Conservation (phyloP, 352 stramenopile species). For the Phytopythium oedochilum region DNA sequence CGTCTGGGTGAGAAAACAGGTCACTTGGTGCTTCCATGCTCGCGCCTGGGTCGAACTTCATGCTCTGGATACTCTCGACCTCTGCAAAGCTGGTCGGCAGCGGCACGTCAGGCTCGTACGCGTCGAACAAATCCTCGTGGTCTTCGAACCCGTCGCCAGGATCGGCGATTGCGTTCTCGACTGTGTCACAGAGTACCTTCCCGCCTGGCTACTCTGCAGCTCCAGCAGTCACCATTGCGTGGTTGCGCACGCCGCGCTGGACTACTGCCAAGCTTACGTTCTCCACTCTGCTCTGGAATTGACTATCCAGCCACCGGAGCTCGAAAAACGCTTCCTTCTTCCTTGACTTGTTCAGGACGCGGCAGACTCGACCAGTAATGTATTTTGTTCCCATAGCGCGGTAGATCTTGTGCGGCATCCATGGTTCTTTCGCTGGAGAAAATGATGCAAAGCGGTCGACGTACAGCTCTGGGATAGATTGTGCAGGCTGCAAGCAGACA, state of each 20-base stretch:
- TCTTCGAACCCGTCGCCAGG: neutral
- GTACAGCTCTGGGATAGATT: too few relatives aligned
- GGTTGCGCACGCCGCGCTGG: constrained; percentile 8
- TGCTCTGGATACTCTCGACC: constrained; percentile 5
- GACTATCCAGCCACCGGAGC: constrained; percentile 10
- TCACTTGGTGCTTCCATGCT: constrained; percentile 1
- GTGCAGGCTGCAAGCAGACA: too few relatives aligned
- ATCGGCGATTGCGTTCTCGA: too few relatives aligned
- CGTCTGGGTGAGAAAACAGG: constrained; percentile 3
- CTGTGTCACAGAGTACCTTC: too few relatives aligned
- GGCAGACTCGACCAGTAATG: constrained; percentile 4
- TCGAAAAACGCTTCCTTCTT: constrained; percentile 12
- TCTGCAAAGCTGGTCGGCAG: constrained; percentile 1
- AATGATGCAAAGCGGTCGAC: too few relatives aligned
- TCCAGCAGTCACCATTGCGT: neutral
- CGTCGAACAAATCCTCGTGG: neutral
- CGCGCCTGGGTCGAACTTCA: constrained; percentile 1
- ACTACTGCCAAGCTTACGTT: constrained; percentile 1
- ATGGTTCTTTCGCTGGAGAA: too few relatives aligned
- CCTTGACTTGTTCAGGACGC: neutral
- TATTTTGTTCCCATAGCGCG: constrained; percentile 4
- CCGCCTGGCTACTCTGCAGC: too few relatives aligned
- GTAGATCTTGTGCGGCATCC: too few relatives aligned
- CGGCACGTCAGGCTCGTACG: neutral
- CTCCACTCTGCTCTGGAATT: constrained; percentile 12